Conservation (phyloP, 1,284 basidiomycete genomes). For the Marasmius tenuissimus region DNA sequence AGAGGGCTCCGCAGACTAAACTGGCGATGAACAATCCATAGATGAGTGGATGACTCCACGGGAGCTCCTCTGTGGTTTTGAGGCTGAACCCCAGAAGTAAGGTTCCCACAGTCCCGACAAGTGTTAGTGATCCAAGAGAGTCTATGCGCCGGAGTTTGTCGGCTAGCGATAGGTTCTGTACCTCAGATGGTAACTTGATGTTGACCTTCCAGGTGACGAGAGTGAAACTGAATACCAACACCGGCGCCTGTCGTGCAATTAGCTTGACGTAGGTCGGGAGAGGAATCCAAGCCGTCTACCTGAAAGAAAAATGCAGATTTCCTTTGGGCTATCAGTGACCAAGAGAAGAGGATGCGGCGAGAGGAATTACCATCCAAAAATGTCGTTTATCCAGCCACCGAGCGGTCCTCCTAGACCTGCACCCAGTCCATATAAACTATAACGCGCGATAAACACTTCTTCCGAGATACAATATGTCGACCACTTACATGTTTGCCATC, state of each 20-base stretch:
- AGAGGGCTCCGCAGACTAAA: slow-evolving; percentile 52
- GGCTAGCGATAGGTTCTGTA: slow-evolving; percentile 55
- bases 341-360: slow-evolving; percentile 3
- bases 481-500: slow-evolving; percentile 76
- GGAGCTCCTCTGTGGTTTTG: slow-evolving; percentile 78
- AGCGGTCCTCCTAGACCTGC: slow-evolving; percentile 88
- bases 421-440: slow-evolving; percentile 73
- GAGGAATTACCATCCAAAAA: slow-evolving; percentile 72
- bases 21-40: slow-evolving; percentile 63
- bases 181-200: slow-evolving; percentile 59
- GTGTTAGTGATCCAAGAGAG: slow-evolving; percentile 76
- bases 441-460: neutral
- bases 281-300: slow-evolving; percentile 32
- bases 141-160: slow-evolving; percentile 81
- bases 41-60: slow-evolving; percentile 74
- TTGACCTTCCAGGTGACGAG: slow-evolving; percentile 76
- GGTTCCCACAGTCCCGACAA: slow-evolving; percentile 74
- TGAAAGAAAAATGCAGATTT: slow-evolving; percentile 69
- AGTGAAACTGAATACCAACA: slow-evolving; percentile 67
- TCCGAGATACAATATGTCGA: neutral
- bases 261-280: slow-evolving; percentile 11
- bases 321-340: slow-evolving; percentile 40
- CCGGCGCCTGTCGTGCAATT: slow-evolving; percentile 56
- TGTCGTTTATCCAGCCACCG: slow-evolving; percentile 85
- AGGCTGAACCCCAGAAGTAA: slow-evolving; percentile 78